Evolutionary conservation across 805 yeast genomes (phyloP), one percentile per base, ranked within the genome.

Genomic region (Candida quercuum): DNA sequence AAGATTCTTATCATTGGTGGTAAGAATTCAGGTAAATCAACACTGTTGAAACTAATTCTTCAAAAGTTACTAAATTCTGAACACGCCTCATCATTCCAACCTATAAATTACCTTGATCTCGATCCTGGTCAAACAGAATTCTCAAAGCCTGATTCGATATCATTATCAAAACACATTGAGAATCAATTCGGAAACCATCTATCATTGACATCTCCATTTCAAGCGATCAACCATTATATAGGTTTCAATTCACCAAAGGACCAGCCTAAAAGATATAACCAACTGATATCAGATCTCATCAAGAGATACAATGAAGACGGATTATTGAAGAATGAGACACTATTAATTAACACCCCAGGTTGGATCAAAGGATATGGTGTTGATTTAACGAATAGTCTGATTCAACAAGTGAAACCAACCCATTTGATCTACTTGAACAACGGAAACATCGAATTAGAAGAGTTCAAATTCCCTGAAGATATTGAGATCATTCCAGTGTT

Each of bases 81-180:
- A 2, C 31, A 46, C 12, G 12, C 20, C 5, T 7, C 24, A 13
- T 5, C 6, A 13, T 20, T 16, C 16, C 32, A 29, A 0, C 53
- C 62, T 0, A 60, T 80, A 3, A 67, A 71, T 16, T 71, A 78
- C 27, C 47, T 89, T 28, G 96, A 89, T 49, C 54, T 86, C 1
- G 98, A 89, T 54, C 95, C 96, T 0, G 96, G 95, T 1, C 96
- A 88, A 54, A 78, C 95, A 0, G 94, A 85, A 49, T 78, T 71
- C 45, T 77, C 88, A 0, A 64, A 66, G 8, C 93, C 95, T 0
- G 88, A 82, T 23, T 73, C 82, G 30, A 59, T 88, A 3, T 76
- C 94, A 0, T 57, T 84, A 11, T 66, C 73, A 1, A 42, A 44
- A 10, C 47, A 66, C n/a, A 31, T 43, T 0, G 36, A 35, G 6